phyloP scores from a whole-genome alignment of 2,329 filamentous ascomycete genomes.

The Cryphonectria naterciae region DNA sequence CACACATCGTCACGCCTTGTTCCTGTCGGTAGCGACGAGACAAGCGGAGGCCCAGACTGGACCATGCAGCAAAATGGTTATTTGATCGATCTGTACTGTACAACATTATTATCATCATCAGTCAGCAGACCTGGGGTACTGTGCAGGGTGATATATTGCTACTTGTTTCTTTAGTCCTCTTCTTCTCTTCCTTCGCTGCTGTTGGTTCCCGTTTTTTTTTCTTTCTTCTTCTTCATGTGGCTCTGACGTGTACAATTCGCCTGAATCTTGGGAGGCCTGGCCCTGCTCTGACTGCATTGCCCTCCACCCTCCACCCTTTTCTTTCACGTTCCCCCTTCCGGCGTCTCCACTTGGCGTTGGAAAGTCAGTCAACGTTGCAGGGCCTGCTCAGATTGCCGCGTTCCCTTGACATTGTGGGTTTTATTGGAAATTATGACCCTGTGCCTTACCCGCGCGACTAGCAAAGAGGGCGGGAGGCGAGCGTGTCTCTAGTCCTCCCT shows the following conservation, averaged over 20 bases:
- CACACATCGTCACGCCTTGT: slow-evolving; percentile 15
- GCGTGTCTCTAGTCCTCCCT: not conserved
- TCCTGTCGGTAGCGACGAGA: slow-evolving; percentile 18
- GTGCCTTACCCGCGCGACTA: slow-evolving; percentile 28
- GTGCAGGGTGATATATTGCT: slow-evolving; percentile 12
- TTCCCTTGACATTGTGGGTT: slow-evolving; percentile 12
- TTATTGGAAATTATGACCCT: slow-evolving; percentile 11
- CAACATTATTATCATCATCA: not conserved
- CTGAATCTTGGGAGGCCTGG: not conserved
- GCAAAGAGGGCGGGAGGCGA: slow-evolving; percentile 3
- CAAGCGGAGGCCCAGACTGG: slow-evolving; percentile 19
- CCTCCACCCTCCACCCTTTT: slow-evolving; percentile 5
- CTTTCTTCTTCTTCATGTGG: slow-evolving; percentile 21
- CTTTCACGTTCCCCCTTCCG: slow-evolving; percentile 9
- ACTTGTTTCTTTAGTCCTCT: not conserved
- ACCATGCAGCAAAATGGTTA: not conserved
- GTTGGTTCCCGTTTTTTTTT: not conserved
- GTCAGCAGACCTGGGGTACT: not conserved
- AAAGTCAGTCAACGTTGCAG: slow-evolving; percentile 1
- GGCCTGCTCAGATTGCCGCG: slow-evolving; percentile 17
- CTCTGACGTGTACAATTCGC: slow-evolving; percentile 36
- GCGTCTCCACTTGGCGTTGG: slow-evolving; percentile 11
- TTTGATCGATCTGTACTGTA: not conserved
- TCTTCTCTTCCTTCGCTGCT: slow-evolving; percentile 6
- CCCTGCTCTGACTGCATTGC: not conserved